Evolutionary conservation across 768 basidiomycete species (phyloP).

Genomic region (Trametes elegans): DNA sequence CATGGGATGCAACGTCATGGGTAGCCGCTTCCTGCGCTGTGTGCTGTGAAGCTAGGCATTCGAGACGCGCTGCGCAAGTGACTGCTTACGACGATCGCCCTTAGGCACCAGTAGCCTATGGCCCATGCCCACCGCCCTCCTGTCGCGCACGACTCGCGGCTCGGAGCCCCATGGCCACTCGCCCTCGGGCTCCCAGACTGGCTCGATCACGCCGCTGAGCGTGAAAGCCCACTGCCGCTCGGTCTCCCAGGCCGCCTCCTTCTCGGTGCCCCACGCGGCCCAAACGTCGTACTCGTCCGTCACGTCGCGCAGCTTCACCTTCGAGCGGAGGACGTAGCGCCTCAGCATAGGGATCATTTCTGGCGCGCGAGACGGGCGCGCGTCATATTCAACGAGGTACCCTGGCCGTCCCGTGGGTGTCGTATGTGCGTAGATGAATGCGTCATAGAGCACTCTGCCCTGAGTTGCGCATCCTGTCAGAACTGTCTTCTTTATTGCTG

Average conservation of each 20-base stretch:
- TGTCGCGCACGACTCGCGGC: constrained; percentile 54
- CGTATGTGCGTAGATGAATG: constrained; percentile 73
- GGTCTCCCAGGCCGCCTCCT: constrained; percentile 39
- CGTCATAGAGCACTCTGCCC: constrained; percentile 89
- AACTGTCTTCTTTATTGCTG: too few relatives aligned
- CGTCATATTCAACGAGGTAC: constrained; percentile 74
- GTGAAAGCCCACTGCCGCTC: constrained; percentile 52
- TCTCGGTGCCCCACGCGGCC: constrained; percentile 69
- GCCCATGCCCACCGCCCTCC: constrained; percentile 79
- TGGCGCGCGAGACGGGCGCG: constrained; percentile 54
- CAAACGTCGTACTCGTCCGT: constrained; percentile 79
- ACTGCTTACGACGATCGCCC: constrained; percentile 68
- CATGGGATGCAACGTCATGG: constrained; percentile 50
- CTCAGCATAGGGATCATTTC: constrained; percentile 72
- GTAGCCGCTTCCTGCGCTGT: constrained; percentile 53
- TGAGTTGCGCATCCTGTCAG: constrained; percentile 2
- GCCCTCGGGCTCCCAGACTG: constrained; percentile 53
- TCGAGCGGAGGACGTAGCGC: constrained; percentile 83
- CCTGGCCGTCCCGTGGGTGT: constrained; percentile 43
- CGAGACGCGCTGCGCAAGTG: neutral
- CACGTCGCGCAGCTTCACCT: constrained; percentile 79
- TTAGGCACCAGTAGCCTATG: constrained; percentile 65
- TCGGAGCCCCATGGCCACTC: constrained; percentile 62
- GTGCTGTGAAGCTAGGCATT: constrained; percentile 7
- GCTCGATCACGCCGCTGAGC: constrained; percentile 75